Evolutionary conservation across 2,329 filamentous ascomycete species (phyloP), one percentile per base, ranked within the genome.

Genomic region (Dactylellina drechsleri): DNA sequence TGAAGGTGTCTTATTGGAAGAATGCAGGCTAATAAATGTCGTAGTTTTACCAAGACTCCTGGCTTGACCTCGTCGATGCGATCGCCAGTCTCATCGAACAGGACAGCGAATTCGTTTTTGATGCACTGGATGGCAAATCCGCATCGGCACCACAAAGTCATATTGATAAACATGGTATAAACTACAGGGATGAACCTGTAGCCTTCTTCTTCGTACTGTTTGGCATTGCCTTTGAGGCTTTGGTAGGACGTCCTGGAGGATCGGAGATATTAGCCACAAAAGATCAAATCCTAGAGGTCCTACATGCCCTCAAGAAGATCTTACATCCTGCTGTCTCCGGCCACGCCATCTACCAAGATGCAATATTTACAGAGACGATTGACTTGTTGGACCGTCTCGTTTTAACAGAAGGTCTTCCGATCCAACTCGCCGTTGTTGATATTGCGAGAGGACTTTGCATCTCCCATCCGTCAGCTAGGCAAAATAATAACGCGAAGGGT

Each of bases 151-250:
- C 78, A 20, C 78, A 79, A 36, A 61, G 77, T 18, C 79, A 77
- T 4, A 80, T 81, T 73, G 77, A 78, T 23, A 78, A 77, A 53
- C 86, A 89, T 57, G 92, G 94, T 77, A 98, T 99, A 83, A 98
- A 98, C 82, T 99, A 99, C 81, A 91, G 95, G 56, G 94, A 98
- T 80, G 95, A 99, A 81, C 95, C 95, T 0, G 92, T 98, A 0
- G 95, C 95, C 0, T 99, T 99, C 85, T 99, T 99, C 84, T 99
- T 99, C 80, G 94, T 99, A 13, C 86, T 99, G 0, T 99, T 98
- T 79, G 95, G 95, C 10, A 90, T 99, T 68, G 93, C 94, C 0
- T 98, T 99, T 78, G 96, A 99, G 82, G 94, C 96, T 16, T 87
- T 99, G 20, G 94, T 94, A 6, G 92, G 92, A 5, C 89, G 93